Evolutionary conservation across 768 basidiomycete genomes (phyloP), one percentile per base, ranked within the genome.

Genomic region (Piloderma croceum): DNA sequence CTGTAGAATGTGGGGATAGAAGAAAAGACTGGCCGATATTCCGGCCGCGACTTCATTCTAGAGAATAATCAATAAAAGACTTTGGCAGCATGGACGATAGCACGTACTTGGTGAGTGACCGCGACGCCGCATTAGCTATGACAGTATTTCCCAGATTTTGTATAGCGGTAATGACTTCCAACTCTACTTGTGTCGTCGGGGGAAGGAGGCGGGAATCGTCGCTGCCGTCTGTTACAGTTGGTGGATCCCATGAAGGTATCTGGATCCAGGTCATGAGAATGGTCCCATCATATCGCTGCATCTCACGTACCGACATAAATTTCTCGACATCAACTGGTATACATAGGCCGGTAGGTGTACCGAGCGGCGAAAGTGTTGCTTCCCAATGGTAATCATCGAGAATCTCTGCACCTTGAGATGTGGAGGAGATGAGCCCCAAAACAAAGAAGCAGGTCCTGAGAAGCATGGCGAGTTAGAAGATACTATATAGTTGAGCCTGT

Each of bases 91-190:
- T 18, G 10, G 31, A 38, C 38, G 18, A 39, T 32, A 41, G 15
- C 10, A 34, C 74, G 47, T 54, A 92, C 91, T 77, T 79, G 21
- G 90, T 83, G 27, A 99, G 68, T 13, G 90, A 83, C 34, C 90
- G 78, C 18, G 96, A 98, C 1, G 96, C 92, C 18, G 89, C 79
- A 53, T 93, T 93, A 0, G 93, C 92, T 43, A 98, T 87, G 37
- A 98, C 92, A 15, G 92, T 90, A 57, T 99, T 99, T 21, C 86
- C 83, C 31, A 99, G 70, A 57, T 97, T 97, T 52, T 91, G 85
- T 36, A 99, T 88, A 4, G 90, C 88, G 4, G 84, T 83, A 50
- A 93, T 74, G 21, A 90, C 82, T 50, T 94, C 90, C 4, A 80
- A 70, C 52, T 98, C 93, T 25, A 75, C 65, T 45, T 81, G 77